Evolutionary conservation across 768 basidiomycete species (phyloP), one percentile per base, ranked within the genome.

Genomic region (Cystofilobasidium ferigula): DNA sequence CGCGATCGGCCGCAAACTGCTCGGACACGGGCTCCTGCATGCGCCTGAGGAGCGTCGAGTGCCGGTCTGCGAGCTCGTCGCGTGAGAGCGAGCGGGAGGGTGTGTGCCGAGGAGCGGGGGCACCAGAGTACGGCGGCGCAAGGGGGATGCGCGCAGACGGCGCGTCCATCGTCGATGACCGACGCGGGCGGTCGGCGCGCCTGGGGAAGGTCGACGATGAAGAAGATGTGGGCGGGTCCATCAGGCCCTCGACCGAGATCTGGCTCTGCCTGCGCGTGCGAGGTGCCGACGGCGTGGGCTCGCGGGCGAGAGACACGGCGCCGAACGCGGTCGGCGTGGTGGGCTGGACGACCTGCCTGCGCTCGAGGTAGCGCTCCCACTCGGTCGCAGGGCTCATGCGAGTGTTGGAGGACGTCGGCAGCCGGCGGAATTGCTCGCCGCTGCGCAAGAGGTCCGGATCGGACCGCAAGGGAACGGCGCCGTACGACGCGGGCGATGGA

Each of bases 341-440:
- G 9, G 89, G 89, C 71, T 88, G 87, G 68, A 92, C 76, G 20
- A 95, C 79, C 73, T 86, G 89, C 63, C 91, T 83, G 58, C 93
- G 88, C 53, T 84, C 84, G 57, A 91, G 81, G 74, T 95, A 94
- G 51, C 81, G 77, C 69, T 93, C 87, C 91, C 91, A 95, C 69
- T 87, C 85, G n/a, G 54, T 82, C 80, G 48, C 87, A 9, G 40
- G 35, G 24, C 40, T 43, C 30, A 28, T n/a, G 13, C 47, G 32
- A 20, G 32, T 1, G 34, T 42, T 36, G 57, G 47, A 24, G 67
- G 45, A 8, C 70, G 36, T 73, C 64, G 28, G 78, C 72, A 36
- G 30, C 1, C 57, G 36, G 12, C 42, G 20, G 34, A 28, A 38
- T 43, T 48, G 36, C 18, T 58, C 14, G n/a, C 30, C 43, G 36